Percentiles rank a stretch among this genome's conserved stretches.
phyloP scores from a whole-genome alignment of 805 yeast genomes.

The Lipomyces chichibuensis region DNA sequence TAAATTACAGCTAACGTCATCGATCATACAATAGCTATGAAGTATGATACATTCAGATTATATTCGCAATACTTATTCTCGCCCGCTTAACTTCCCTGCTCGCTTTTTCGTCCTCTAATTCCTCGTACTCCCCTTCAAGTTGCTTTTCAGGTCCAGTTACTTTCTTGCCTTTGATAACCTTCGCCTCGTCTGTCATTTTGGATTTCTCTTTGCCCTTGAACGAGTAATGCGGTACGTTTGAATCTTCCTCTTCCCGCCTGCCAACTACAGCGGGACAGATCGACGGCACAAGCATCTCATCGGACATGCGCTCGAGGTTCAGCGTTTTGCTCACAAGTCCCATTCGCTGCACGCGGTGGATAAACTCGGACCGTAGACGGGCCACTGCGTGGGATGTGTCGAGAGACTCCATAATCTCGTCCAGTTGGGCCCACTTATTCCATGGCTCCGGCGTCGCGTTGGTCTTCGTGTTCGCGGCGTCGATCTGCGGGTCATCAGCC shows the following conservation, averaged over 20 bases:
- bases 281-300: not conserved
- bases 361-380: slow-evolving; percentile 15
- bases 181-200: not conserved
- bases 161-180: not conserved
- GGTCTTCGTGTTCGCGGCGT: not conserved
- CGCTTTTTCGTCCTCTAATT: slow-evolving; percentile 10
- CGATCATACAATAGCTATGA: too few species aligned
- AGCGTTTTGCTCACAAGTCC: not conserved
- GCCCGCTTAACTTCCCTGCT: slow-evolving; percentile 22
- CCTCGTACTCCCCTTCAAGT: not conserved
- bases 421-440: slow-evolving; percentile 26
- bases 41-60: slow-evolving; percentile 14
- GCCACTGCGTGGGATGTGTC: slow-evolving; percentile 11
- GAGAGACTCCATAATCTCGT: slow-evolving; percentile 6
- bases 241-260: not conserved
- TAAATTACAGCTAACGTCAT: too few species aligned
- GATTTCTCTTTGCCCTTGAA: not conserved
- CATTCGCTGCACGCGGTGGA: slow-evolving; percentile 9
- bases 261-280: slow-evolving; percentile 7
- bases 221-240: not conserved
- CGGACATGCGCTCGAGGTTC: not conserved
- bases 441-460: slow-evolving; percentile 10
- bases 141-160: not conserved
- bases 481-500: not conserved
- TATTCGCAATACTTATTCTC: slow-evolving; percentile 29